Conservation (phyloP, 768 basidiomycete species). For the Pulveroboletus sp. region DNA sequence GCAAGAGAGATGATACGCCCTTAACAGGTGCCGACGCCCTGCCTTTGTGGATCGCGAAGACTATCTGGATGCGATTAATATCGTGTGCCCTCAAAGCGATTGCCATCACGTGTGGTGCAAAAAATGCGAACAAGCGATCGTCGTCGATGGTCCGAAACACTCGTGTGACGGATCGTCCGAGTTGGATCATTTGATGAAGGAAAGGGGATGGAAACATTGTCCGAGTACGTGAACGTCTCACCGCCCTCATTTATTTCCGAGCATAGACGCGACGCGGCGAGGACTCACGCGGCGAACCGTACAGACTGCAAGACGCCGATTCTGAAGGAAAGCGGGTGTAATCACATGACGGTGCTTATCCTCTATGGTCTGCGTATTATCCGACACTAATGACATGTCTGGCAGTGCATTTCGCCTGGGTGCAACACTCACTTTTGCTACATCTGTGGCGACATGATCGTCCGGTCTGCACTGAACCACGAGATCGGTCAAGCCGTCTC, state of each 20-base stretch:
- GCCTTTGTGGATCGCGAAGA: conserved; percentile 49
- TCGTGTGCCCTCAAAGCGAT: conserved; percentile 45
- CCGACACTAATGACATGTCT: background rate
- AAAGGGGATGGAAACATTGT: conserved; percentile 61
- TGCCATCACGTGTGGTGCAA: conserved; percentile 61
- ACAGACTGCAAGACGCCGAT: conserved; percentile 46
- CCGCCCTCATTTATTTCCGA: background rate
- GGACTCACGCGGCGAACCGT: background rate
- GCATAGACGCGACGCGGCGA: background rate
- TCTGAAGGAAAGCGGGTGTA: conserved; percentile 48
- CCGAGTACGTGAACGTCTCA: conserved; percentile 38
- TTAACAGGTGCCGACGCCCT: conserved; percentile 43
- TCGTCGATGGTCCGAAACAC: conserved; percentile 38
- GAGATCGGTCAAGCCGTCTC: conserved; percentile 31
- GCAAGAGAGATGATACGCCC: background rate
- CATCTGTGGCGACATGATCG: conserved; percentile 43
- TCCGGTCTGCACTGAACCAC: conserved; percentile 32
- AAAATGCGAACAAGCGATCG: conserved; percentile 43
- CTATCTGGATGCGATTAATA: conserved; percentile 33
- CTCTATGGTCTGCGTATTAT: background rate
- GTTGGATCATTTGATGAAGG: conserved; percentile 46
- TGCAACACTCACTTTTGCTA: conserved; percentile 62
- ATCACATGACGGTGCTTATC: conserved; percentile 49
- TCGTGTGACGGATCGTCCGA: conserved; percentile 58
- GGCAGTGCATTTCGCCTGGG: conserved; percentile 50